Percentiles rank a stretch among this genome's conserved stretches.
Conservation (phyloP, 1,284 basidiomycete species). For the Tylopilus sp. region DNA sequence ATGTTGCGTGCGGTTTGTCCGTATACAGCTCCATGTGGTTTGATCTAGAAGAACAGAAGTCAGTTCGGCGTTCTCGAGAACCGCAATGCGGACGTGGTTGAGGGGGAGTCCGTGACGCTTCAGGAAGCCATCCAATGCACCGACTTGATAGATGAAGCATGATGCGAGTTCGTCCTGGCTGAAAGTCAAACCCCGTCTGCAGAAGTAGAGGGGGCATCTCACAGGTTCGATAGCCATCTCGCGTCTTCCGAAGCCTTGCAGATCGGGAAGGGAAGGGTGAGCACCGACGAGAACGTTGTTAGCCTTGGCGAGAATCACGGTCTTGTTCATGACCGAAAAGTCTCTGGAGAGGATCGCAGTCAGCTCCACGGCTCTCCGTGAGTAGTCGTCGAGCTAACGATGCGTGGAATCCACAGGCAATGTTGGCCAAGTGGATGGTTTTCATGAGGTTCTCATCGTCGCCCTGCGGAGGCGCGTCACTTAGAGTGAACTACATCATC, state of each 20-base stretch:
- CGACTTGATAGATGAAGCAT: constrained; percentile 63
- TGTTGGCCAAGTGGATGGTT: constrained; percentile 61
- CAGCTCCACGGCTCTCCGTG: background rate
- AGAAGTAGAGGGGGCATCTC: constrained; percentile 1
- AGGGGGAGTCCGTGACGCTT: constrained; percentile 47
- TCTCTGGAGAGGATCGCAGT: constrained; percentile 40
- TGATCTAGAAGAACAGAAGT: constrained; percentile 35
- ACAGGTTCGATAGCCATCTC: constrained; percentile 63
- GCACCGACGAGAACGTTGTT: constrained; percentile 56
- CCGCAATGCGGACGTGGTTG: constrained; percentile 45
- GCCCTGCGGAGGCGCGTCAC: constrained; percentile 37
- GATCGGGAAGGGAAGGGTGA: constrained; percentile 62
- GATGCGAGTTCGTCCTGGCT: constrained; percentile 51
- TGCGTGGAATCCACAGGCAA: constrained; percentile 66
- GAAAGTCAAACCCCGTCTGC: background rate
- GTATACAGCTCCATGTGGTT: constrained; percentile 57
- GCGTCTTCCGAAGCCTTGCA: constrained; percentile 62
- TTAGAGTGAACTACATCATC: background rate
- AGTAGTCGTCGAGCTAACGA: constrained; percentile 40
- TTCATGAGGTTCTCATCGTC: constrained; percentile 62
- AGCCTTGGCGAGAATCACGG: constrained; percentile 52
- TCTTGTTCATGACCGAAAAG: constrained; percentile 62
- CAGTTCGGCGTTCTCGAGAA: background rate
- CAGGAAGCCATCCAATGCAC: constrained; percentile 57
- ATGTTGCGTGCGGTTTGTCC: constrained; percentile 34